Percentiles rank a stretch among this genome's conserved stretches.
Conservation (phyloP, 140 eudicot genomes). For the Oenanthe javanica region DNA sequence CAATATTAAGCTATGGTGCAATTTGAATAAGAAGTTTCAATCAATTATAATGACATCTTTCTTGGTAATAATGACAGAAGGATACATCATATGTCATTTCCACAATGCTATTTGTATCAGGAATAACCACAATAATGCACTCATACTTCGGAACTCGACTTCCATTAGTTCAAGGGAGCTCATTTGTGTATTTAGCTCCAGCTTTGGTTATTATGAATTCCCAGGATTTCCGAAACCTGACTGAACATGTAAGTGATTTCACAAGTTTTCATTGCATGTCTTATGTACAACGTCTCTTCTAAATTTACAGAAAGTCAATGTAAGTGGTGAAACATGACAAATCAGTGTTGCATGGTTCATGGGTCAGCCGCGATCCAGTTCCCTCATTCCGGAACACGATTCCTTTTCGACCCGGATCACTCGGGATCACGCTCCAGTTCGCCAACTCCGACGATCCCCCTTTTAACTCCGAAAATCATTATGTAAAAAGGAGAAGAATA, state of each 20-base stretch:
- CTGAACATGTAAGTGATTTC: conserved; percentile 61
- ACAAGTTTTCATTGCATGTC: not conserved
- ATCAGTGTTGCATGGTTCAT: too few relatives aligned
- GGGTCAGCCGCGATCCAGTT: too few relatives aligned
- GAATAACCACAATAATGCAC: conserved; percentile 74
- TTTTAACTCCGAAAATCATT: too few relatives aligned
- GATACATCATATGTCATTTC: conserved; percentile 88
- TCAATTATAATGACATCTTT: not conserved
- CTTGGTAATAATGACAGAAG: conserved; percentile 38
- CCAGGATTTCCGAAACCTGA: conserved; percentile 73
- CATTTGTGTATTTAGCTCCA: conserved; percentile 88
- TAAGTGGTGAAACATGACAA: not conserved
- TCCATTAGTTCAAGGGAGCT: conserved; percentile 98
- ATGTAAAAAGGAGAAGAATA: too few relatives aligned
- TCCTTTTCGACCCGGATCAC: too few relatives aligned
- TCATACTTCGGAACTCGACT: conserved; percentile 85
- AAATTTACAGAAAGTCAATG: not conserved
- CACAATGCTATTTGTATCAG: conserved; percentile 77
- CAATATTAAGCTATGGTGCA: not conserved
- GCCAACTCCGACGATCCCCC: too few relatives aligned
- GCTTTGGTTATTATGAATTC: conserved; percentile 82
- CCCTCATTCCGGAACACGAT: too few relatives aligned
- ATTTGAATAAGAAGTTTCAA: conserved; percentile 2
- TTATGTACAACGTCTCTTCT: not conserved
- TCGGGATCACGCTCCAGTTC: too few relatives aligned